Percentiles rank a stretch among this genome's conserved stretches.
These are phyloP conservation scores for Blastomyces gilchristii DNA, from an alignment of 2,329 filamentous ascomycete genomes.

Conservation along the genomic window DNA sequence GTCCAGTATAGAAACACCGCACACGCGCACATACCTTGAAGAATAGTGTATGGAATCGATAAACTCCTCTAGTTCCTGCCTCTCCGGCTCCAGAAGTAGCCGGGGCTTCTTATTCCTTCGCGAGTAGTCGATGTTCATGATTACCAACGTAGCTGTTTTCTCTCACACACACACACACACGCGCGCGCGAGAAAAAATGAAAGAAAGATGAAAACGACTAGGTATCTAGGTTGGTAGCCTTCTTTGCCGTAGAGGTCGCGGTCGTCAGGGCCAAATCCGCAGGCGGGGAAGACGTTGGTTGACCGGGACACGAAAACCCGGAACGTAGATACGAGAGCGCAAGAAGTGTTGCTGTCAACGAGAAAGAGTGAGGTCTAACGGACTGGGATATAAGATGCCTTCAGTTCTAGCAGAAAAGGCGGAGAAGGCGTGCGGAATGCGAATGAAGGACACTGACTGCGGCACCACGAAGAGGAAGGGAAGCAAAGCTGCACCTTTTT, in stretches of 20 bases:
- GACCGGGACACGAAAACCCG: neutral
- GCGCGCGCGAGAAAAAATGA: neutral
- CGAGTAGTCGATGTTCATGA: slow-evolving; percentile 60
- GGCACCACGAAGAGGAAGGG: neutral
- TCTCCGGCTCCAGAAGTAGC: slow-evolving; percentile 68
- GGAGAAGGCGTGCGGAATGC: neutral
- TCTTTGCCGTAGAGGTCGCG: neutral
- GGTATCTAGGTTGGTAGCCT: neutral
- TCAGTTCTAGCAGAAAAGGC: neutral
- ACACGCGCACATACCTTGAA: slow-evolving; percentile 52
- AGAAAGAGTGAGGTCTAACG: neutral
- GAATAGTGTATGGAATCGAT: slow-evolving; percentile 94
- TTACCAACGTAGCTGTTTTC: neutral
- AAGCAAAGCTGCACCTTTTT: neutral
- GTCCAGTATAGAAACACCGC: neutral
- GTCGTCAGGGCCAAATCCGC: neutral
- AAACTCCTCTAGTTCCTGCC: slow-evolving; percentile 77
- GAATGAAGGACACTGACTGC: neutral
- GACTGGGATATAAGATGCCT: neutral
- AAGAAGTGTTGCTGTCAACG: neutral
- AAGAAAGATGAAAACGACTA: neutral
- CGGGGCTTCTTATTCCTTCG: slow-evolving; percentile 82
- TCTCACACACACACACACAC: too few relatives aligned
- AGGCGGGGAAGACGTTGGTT: neutral
- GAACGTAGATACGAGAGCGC: neutral